Percentiles rank a stretch among this genome's conserved stretches.
Evolutionary conservation across 176 grass and related monocot species (phyloP).

Genomic region (Juncus effusus): DNA sequence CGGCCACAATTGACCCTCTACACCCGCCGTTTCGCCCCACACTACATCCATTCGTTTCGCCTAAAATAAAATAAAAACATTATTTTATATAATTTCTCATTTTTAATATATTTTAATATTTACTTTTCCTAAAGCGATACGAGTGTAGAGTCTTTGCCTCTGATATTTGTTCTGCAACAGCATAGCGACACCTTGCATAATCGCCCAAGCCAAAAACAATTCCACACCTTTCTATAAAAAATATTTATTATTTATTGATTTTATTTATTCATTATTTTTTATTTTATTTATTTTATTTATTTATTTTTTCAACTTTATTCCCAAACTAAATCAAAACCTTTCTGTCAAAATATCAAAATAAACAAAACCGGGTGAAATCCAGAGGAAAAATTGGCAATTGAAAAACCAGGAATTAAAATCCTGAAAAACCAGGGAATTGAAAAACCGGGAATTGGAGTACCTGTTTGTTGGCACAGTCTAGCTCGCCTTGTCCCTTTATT

Average conservation of each 20-base stretch:
- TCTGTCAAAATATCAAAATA: too few relatives aligned
- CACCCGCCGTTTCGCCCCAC: constrained; percentile 98
- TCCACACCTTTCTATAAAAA: constrained; percentile 65
- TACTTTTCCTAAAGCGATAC: constrained; percentile 98
- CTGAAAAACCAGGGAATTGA: neutral
- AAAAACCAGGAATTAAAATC: too few relatives aligned
- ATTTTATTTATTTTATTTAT: neutral
- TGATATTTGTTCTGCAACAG: constrained; percentile 98
- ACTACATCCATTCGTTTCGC: constrained; percentile 98
- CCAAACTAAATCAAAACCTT: too few relatives aligned
- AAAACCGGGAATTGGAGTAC: constrained; percentile 34
- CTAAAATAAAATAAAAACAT: constrained; percentile 32
- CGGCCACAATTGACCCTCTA: constrained; percentile 92
- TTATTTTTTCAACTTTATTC: too few relatives aligned
- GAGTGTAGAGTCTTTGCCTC: constrained; percentile 96
- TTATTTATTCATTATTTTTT: neutral
- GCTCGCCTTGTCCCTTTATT: constrained; percentile 79
- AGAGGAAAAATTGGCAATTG: too few relatives aligned
- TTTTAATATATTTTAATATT: constrained; percentile 5
- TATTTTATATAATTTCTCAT: neutral
- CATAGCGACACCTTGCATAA: constrained; percentile 98
- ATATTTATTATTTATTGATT: neutral
- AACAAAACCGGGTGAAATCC: too few relatives aligned
- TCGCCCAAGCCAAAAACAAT: constrained; percentile 88
- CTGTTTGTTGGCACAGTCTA: constrained; percentile 91